Conservation (phyloP, 306 rosid species). For the Parietaria judaica region DNA sequence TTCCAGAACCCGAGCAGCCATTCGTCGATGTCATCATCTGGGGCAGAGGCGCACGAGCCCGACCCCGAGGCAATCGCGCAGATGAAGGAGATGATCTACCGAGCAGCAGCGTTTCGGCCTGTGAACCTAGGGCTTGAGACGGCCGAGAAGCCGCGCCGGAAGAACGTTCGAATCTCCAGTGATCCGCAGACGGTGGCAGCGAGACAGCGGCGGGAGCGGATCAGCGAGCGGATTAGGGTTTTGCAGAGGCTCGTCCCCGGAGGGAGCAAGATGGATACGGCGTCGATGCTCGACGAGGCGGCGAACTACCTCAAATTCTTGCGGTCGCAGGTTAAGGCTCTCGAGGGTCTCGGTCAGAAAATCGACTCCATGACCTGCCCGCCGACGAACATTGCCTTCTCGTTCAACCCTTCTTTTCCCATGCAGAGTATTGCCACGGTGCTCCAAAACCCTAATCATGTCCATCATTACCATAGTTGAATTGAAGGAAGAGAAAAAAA, state of each 20-base stretch:
- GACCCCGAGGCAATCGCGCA: slow-evolving; percentile 87
- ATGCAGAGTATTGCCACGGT: slow-evolving; percentile 31
- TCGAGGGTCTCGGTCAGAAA: slow-evolving; percentile 67
- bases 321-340: slow-evolving; percentile 67
- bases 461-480: slow-evolving; percentile 28
- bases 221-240: slow-evolving; percentile 78
- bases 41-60: slow-evolving; percentile 39
- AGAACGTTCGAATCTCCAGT: slow-evolving; percentile 72
- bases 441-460: slow-evolving; percentile 31
- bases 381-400: slow-evolving; percentile 56
- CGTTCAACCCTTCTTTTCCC: slow-evolving; percentile 86
- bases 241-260: slow-evolving; percentile 92
- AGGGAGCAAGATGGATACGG: slow-evolving; percentile 96
- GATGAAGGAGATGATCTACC: slow-evolving; percentile 93
- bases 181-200: slow-evolving; percentile 98
- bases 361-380: slow-evolving; percentile 53
- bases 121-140: slow-evolving; percentile 68
- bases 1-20: slow-evolving; percentile 58
- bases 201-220: slow-evolving; percentile 86
- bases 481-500: slow-evolving; percentile 4
- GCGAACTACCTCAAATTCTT: slow-evolving; percentile 89
- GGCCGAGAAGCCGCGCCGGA: slow-evolving; percentile 67
- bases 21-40: slow-evolving; percentile 36
- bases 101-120: slow-evolving; percentile 88
- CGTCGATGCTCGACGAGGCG: slow-evolving; percentile 96